A percentile compares a stretch with the other conserved stretches of the same genome.
phyloP scores from a whole-genome alignment of 805 yeast genomes.

The Clavispora carvajalis region DNA sequence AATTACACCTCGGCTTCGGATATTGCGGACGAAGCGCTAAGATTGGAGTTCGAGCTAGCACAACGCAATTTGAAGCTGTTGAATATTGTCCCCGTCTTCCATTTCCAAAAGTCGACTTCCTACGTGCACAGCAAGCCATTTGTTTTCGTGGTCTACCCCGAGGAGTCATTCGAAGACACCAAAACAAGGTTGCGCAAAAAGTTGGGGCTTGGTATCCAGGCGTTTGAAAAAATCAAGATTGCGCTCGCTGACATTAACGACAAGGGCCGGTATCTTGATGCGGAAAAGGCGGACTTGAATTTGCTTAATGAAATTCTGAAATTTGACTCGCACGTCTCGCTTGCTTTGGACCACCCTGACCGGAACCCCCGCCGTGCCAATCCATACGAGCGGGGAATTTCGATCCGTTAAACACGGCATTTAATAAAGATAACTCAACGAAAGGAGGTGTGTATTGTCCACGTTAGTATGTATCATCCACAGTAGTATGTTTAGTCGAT shows the following conservation, averaged over 20 bases:
- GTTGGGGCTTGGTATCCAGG: constrained; percentile 73
- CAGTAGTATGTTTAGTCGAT: too few species aligned
- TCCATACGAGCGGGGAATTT: constrained; percentile 39
- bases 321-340: constrained; percentile 39
- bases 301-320: constrained; percentile 49
- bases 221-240: constrained; percentile 70
- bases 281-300: constrained; percentile 47
- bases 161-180: constrained; percentile 60
- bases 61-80: constrained; percentile 22
- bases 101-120: constrained; percentile 66
- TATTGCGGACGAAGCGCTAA: constrained; percentile 21
- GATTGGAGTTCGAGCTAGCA: constrained; percentile 10
- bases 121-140: constrained; percentile 82
- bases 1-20: constrained; percentile 12
- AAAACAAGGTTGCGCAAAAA: constrained; percentile 60
- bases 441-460: too few species aligned
- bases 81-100: constrained; percentile 62
- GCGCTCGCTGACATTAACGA: constrained; percentile 46
- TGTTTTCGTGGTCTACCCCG: constrained; percentile 62
- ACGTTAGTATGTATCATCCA: too few species aligned
- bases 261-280: constrained; percentile 40
- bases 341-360: constrained; percentile 88
- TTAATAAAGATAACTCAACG: too few species aligned
- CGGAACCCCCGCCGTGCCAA: constrained; percentile 46
- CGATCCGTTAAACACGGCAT: constrained; percentile 26